Evolutionary conservation across 768 basidiomycete genomes (phyloP).

Genomic region (Chiua virens): DNA sequence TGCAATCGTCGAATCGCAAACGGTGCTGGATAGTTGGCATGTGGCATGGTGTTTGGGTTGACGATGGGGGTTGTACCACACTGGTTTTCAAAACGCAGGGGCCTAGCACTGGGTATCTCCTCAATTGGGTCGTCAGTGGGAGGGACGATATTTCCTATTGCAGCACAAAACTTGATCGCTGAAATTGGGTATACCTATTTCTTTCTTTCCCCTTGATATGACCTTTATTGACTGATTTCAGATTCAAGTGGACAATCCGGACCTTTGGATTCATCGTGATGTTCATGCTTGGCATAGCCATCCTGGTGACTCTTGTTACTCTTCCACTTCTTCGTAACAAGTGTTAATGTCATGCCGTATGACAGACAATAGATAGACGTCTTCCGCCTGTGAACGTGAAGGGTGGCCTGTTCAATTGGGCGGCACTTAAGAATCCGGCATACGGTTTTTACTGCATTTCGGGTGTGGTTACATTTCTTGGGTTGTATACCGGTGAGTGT

Average conservation of each 20-base stretch:
- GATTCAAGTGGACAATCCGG: constrained; percentile 80
- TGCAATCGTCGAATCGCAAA: neutral
- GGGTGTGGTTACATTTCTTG: constrained; percentile 58
- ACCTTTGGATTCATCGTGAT: constrained; percentile 65
- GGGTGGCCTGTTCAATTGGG: constrained; percentile 59
- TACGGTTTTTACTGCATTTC: constrained; percentile 61
- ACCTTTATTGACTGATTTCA: constrained; percentile 22
- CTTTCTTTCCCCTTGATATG: neutral
- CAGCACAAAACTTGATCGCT: constrained; percentile 53
- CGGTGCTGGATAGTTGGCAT: constrained; percentile 29
- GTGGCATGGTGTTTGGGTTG: constrained; percentile 64
- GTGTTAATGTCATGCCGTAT: neutral
- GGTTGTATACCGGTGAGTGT: constrained; percentile 61
- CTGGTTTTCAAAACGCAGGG: constrained; percentile 66
- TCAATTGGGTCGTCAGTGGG: constrained; percentile 70
- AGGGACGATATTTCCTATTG: constrained; percentile 66
- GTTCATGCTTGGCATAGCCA: constrained; percentile 49
- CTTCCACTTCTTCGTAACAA: neutral
- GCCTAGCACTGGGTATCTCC: constrained; percentile 58
- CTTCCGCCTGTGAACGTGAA: constrained; percentile 52
- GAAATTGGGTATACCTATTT: constrained; percentile 49
- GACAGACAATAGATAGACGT: constrained; percentile 40
- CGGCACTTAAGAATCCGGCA: constrained; percentile 44
- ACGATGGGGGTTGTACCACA: constrained; percentile 61
- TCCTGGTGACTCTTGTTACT: constrained; percentile 39